These are phyloP conservation scores for Solanum pennellii DNA, from an alignment of 257 asterid species.

Conservation along the genomic window DNA sequence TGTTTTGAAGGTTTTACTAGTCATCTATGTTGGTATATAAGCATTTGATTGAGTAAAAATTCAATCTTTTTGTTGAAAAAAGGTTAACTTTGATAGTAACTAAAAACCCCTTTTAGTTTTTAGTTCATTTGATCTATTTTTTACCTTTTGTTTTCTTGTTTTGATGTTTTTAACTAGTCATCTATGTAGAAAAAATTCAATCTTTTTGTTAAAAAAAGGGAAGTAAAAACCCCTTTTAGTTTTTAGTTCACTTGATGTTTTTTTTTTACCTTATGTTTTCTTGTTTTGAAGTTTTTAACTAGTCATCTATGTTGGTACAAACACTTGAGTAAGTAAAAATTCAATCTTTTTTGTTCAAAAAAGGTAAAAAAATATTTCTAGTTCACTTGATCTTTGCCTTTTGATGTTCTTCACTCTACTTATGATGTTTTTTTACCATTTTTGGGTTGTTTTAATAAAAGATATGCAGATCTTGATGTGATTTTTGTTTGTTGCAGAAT, in stretches of 20 bases:
- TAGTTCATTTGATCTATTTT: neutral
- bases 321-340: constrained; percentile 11
- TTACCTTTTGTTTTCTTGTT: neutral
- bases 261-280: neutral
- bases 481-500: neutral
- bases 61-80: constrained; percentile 13
- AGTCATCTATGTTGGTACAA: constrained; percentile 5
- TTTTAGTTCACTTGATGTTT: neutral
- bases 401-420: constrained; percentile 5
- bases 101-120: neutral
- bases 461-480: neutral
- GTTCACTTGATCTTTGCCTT: constrained; percentile 3
- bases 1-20: neutral
- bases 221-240: neutral
- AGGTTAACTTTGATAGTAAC: neutral
- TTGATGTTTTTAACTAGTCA: neutral
- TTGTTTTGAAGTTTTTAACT: neutral
- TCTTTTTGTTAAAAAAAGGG: constrained; percentile 13
- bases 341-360: constrained; percentile 14
- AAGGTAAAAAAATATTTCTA: constrained; percentile 1
- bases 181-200: constrained; percentile 16
- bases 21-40: constrained; percentile 2
- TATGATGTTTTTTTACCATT: neutral
- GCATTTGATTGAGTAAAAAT: constrained; percentile 9
- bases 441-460: neutral